Evolutionary conservation across 192 early-diverging fungal species (phyloP).

Genomic region (Oehlia diaphana): DNA sequence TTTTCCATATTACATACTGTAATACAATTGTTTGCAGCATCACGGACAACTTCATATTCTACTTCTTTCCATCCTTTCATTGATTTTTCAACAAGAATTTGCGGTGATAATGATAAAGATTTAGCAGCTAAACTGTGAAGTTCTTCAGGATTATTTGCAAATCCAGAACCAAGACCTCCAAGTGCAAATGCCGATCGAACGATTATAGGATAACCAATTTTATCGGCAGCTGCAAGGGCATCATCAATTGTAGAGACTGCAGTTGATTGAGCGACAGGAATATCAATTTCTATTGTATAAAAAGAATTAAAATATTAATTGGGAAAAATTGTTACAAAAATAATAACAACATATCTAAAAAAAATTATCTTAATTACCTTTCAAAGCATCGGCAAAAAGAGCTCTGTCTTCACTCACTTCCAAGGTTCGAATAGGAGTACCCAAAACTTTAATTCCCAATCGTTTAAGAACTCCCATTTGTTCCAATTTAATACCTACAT

Average conservation of each 20-base stretch:
- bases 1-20: conserved; percentile 99
- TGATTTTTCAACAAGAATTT: conserved; percentile 90
- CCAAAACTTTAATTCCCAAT: conserved; percentile 90
- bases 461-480: conserved; percentile 80
- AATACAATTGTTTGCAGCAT: conserved; percentile 94
- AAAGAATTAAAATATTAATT: neutral
- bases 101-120: conserved; percentile 90
- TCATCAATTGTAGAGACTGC: conserved; percentile 83
- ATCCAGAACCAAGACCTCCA: conserved; percentile 96
- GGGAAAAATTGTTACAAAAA: neutral
- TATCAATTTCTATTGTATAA: conserved; percentile 71
- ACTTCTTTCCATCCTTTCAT: conserved; percentile 99
- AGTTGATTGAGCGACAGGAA: conserved; percentile 87
- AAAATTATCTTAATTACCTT: conserved; percentile 10
- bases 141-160: conserved; percentile 88
- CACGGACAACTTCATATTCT: conserved; percentile 98
- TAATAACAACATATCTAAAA: no score
- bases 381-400: conserved; percentile 81
- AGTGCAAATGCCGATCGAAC: conserved; percentile 95
- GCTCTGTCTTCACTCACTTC: conserved; percentile 98
- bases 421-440: conserved; percentile 93
- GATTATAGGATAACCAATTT: conserved; percentile 95
- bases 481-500: conserved; percentile 92
- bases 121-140: conserved; percentile 76
- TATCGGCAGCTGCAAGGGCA: conserved; percentile 79